Base-by-base conservation (phyloP, 1,284 basidiomycete genomes). In the Sanghuangporus weigelae region DNA sequence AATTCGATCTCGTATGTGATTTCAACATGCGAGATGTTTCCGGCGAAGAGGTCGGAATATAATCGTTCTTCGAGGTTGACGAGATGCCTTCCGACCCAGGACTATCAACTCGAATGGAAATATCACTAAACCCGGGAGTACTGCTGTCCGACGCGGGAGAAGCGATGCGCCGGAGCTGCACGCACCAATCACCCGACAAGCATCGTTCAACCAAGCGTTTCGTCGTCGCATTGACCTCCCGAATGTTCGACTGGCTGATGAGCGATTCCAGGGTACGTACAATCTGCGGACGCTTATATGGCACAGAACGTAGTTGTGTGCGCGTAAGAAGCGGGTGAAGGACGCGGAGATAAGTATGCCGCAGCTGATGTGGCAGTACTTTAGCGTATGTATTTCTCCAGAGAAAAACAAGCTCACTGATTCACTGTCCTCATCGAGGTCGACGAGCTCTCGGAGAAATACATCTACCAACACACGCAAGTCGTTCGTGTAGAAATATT, bases 401-500 rank as follows among this genome's bases (percentile, higher is more conserved):
- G 19, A n/a, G 4, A 14, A 64, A 39, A 46, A 66, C 60, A 53
- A 23, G 81, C 90, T 64, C 68, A 95, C 94, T 64, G 95, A 93
- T 78, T 98, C 94, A 69, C 87, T 90, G 48, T 97, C 94, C 63
- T 98, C 96, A 61, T 95, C 95, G 23, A 99, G 79, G 73, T 98
- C 91, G 16, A 86, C 84, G 39, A 99, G 79, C 73, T 97, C 95
- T 49, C 96, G 87, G 36, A 99, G 82, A 71, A 99, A 98, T 3
- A 99, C 95, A 71, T 99, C 96, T 10, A 98, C 93, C 10, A 99
- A 80, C 1, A 99, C 96, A 67, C 93, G 86, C 35, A 99, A 81
- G 71, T 99, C 96, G 73, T 99, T 99, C 11, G 95, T 98, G 77
- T 98, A 99, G 71, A 99, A 98, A 74, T 93, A 99, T 74, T 98